A percentile compares a stretch with the other conserved stretches of the same genome.
These are phyloP conservation scores for Sapria himalayana DNA, from an alignment of 345 rosid species.

Conservation along the genomic window DNA sequence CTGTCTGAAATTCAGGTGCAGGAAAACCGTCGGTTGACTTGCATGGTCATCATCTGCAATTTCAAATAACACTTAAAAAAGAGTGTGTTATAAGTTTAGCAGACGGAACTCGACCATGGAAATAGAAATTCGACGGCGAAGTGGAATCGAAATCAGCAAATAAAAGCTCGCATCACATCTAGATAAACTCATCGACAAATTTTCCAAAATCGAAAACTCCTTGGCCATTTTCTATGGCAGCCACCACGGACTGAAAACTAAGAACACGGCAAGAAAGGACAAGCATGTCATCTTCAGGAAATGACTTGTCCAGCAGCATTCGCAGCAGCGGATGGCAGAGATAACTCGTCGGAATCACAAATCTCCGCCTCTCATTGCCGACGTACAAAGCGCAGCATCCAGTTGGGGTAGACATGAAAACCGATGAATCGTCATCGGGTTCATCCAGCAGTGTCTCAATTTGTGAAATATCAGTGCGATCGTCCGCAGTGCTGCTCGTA, in stretches of 20 bases:
- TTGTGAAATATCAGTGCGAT: slow-evolving; percentile 12
- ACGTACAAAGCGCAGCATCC: slow-evolving; percentile 69
- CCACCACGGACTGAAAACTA: slow-evolving; percentile 44
- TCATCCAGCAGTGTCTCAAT: slow-evolving; percentile 25
- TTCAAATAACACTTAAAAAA: too few species aligned
- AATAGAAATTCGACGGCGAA: too few species aligned
- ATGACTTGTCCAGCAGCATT: slow-evolving; percentile 68
- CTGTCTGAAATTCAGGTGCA: too few species aligned
- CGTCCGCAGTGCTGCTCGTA: slow-evolving; percentile 11
- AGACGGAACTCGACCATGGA: too few species aligned
- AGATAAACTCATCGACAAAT: slow-evolving; percentile 53
- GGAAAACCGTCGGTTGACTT: too few species aligned
- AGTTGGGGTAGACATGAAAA: slow-evolving; percentile 22
- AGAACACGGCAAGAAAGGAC: slow-evolving; percentile 65
- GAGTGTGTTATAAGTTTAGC: too few species aligned
- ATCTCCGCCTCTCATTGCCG: slow-evolving; percentile 50
- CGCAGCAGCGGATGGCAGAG: slow-evolving; percentile 60
- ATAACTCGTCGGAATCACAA: slow-evolving; percentile 50
- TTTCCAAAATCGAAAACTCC: slow-evolving; percentile 54
- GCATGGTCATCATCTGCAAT: too few species aligned
- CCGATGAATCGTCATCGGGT: slow-evolving; percentile 9
- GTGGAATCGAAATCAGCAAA: too few species aligned
- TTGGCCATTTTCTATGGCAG: slow-evolving; percentile 45
- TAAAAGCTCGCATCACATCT: too few species aligned
- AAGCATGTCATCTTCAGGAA: slow-evolving; percentile 27